Evolutionary conservation across 2,329 filamentous ascomycete species (phyloP), one percentile per base, ranked within the genome.

Genomic region (Neopestalotiopsis sp.): DNA sequence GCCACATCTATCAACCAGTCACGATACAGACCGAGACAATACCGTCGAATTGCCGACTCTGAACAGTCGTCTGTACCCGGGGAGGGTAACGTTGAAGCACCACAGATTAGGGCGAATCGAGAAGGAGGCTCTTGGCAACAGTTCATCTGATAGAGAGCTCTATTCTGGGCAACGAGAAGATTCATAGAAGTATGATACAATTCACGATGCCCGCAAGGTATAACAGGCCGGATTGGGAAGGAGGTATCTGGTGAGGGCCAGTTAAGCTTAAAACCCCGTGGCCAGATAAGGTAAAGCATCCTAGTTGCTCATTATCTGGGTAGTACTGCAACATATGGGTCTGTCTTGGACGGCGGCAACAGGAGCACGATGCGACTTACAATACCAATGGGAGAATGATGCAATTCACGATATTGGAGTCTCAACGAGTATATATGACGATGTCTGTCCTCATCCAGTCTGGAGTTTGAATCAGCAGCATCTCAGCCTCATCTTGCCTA

Each of bases 361-460:
- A 71, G 7, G 42, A 72, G 67, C 71, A 68, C 65, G 72, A 72
- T 70, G 58, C 24, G 67, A 68, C 53, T 67, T 64, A 67, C 17
- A 67, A 72, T 73, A 56, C 24, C 72, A 74, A 72, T 68, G 71
- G 7, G 53, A 72, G 67, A 70, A 68, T 67, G 72, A 72, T 70
- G 58, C 24, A 65, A 68, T 59, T 67, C 66, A 67, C 17, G 67
- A 72, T 73, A 56, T 64, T 71, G 24, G 70, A 71, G 68, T 61
- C 58, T 32, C 67, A 59, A 74, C 67, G 61, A 73, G 70, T 74
- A 74, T 74, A 74, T 72, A 74, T 69, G 68, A 73, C 67, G n/a
- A 59, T 61, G 65, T 61, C 66, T 68, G 68, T 68, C 71, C 71
- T 72, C 71, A 57, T 72, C 67, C 38, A 69, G 65, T 71, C 69